Evolutionary conservation across 495 filamentous ascomycete genomes (phyloP).

Genomic region (Aspergillus mulundensis): DNA sequence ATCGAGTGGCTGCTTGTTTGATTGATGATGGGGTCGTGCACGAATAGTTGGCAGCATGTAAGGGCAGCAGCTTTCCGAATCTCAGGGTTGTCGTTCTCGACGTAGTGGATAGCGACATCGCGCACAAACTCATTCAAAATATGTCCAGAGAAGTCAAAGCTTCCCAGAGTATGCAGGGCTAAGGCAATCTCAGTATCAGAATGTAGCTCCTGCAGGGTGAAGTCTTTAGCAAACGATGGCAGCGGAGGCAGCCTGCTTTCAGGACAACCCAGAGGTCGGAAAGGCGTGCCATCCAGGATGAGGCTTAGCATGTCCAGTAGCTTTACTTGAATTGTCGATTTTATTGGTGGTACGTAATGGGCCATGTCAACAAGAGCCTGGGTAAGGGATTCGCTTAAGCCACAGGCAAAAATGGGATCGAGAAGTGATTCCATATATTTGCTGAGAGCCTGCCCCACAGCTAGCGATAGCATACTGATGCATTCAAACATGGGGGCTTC

Average conservation of each 20-base stretch:
- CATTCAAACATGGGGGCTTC: slow-evolving; percentile 95
- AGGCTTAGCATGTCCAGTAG: slow-evolving; percentile 92
- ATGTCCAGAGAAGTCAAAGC: slow-evolving; percentile 93
- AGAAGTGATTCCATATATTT: slow-evolving; percentile 96
- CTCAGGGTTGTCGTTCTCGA: slow-evolving; percentile 89
- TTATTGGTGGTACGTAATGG: slow-evolving; percentile 94
- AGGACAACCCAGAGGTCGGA: slow-evolving; percentile 86
- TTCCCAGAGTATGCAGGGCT: slow-evolving; percentile 87
- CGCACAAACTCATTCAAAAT: slow-evolving; percentile 97
- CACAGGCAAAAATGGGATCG: slow-evolving; percentile 95
- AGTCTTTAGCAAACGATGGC: slow-evolving; percentile 80
- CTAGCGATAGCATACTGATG: slow-evolving; percentile 91
- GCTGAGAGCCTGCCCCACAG: slow-evolving; percentile 92
- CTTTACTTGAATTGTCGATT: slow-evolving; percentile 86
- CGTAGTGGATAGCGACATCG: slow-evolving; percentile 96
- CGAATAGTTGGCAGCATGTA: slow-evolving; percentile 96
- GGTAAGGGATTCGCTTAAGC: slow-evolving; percentile 84
- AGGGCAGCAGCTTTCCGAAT: slow-evolving; percentile 92
- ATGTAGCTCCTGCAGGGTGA: slow-evolving; percentile 62
- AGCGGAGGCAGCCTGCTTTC: slow-evolving; percentile 60
- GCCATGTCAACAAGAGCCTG: slow-evolving; percentile 97
- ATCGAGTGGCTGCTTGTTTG: slow-evolving; percentile 96
- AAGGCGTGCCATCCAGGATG: slow-evolving; percentile 86
- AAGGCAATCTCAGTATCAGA: slow-evolving; percentile 86
- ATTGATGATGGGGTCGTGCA: slow-evolving; percentile 93